Evolutionary conservation across 768 basidiomycete genomes (phyloP).

Genomic region (Crepidotus variabilis): DNA sequence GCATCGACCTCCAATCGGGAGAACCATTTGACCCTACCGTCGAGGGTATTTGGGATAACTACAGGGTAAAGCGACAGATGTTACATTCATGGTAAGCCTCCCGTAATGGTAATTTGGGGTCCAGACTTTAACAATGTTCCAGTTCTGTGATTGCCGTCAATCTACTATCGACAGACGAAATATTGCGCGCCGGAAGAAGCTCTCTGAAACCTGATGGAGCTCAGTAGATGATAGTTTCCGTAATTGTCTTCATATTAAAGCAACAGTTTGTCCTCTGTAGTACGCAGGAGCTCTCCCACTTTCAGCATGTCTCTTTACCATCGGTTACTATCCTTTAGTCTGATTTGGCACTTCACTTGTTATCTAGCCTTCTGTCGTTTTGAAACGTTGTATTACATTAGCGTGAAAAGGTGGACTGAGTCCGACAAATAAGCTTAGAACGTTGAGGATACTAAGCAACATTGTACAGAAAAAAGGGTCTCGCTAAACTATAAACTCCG

Average conservation of each 20-base stretch:
- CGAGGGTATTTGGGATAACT: slow-evolving; percentile 98
- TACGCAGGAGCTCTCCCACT: no score
- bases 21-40: slow-evolving; percentile 96
- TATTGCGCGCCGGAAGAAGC: slow-evolving; percentile 84
- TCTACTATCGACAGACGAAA: slow-evolving; percentile 93
- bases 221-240: slow-evolving; percentile 24
- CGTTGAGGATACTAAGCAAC: no score
- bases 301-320: no score
- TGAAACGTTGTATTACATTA: no score
- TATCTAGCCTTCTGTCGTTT: no score
- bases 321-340: no score
- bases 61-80: slow-evolving; percentile 98
- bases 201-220: slow-evolving; percentile 79
- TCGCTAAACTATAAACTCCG: no score
- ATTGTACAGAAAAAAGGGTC: no score
- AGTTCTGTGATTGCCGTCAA: slow-evolving; percentile 95
- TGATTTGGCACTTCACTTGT: no score
- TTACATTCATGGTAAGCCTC: slow-evolving; percentile 84
- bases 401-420: no score
- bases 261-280: no score
- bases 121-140: slow-evolving; percentile 19
- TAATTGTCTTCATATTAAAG: neutral
- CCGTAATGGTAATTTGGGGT: slow-evolving; percentile 8
- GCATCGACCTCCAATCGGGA: slow-evolving; percentile 88
- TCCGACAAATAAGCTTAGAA: no score